These are phyloP conservation scores for Neopestalotiopsis clavispora DNA, from an alignment of 2,329 filamentous ascomycete species.

Conservation along the genomic window DNA sequence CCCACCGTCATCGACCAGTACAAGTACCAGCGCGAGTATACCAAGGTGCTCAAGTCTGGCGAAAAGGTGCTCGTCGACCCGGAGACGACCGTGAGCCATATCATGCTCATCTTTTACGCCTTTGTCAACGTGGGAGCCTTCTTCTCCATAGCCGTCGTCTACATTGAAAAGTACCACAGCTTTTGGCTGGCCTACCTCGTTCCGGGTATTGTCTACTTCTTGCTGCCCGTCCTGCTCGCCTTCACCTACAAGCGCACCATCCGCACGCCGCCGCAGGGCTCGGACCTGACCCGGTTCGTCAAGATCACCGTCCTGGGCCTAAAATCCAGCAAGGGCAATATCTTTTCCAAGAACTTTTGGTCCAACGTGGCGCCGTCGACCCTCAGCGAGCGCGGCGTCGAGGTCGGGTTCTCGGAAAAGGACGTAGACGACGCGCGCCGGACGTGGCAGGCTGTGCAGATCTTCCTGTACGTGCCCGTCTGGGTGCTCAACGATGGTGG, in stretches of 20 bases:
- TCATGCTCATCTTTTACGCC: conserved; percentile 67
- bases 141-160: conserved; percentile 56
- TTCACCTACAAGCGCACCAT: conserved; percentile 62
- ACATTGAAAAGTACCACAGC: conserved; percentile 65
- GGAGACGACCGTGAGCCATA: conserved; percentile 68
- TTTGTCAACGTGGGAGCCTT: conserved; percentile 59
- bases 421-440: conserved; percentile 66
- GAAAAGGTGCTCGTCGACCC: conserved; percentile 75
- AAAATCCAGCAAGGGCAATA: conserved; percentile 12
- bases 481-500: conserved; percentile 14
- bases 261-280: conserved; percentile 65
- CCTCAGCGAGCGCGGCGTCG: neutral
- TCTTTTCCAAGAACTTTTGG: conserved; percentile 57
- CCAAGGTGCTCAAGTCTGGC: conserved; percentile 58
- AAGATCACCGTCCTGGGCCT: conserved; percentile 37
- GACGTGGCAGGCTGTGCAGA: conserved; percentile 45
- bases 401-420: conserved; percentile 11
- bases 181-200: conserved; percentile 61
- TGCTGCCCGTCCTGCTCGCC: conserved; percentile 62
- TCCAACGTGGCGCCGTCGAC: conserved; percentile 59
- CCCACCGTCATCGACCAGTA: conserved; percentile 76
- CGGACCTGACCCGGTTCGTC: conserved; percentile 54
- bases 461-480: conserved; percentile 40
- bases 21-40: conserved; percentile 59
- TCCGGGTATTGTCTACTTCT: conserved; percentile 53